phyloP scores from a whole-genome alignment of 306 rosid genomes.

The Lithocarpus polystachyus region DNA sequence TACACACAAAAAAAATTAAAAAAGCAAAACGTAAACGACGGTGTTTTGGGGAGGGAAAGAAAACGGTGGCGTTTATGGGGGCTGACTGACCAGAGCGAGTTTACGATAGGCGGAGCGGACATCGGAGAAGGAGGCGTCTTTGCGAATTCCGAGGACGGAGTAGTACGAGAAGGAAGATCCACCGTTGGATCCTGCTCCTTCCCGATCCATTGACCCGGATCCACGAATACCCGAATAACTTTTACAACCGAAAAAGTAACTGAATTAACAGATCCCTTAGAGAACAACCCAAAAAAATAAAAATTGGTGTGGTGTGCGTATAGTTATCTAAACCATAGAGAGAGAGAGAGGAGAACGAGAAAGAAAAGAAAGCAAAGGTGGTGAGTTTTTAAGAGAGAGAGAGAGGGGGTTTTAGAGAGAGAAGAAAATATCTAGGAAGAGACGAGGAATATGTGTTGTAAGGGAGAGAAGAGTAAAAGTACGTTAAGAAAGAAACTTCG shows the following conservation, averaged over 20 bases:
- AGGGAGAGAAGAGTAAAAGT: constrained; percentile 31
- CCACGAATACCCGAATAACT: neutral
- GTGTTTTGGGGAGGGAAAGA: neutral
- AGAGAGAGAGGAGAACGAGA: neutral
- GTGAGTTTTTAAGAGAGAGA: neutral
- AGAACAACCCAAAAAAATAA: too few species aligned
- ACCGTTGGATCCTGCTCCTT: constrained; percentile 75
- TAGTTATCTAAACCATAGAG: too few species aligned
- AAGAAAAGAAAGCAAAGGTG: constrained; percentile 8
- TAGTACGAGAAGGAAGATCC: constrained; percentile 80
- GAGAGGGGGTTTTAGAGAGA: neutral
- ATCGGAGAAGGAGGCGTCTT: constrained; percentile 84
- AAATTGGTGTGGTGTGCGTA: too few species aligned
- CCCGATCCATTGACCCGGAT: constrained; percentile 59
- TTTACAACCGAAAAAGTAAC: neutral
- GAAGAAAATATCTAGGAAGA: neutral
- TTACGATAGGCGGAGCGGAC: constrained; percentile 84
- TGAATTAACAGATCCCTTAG: too few species aligned
- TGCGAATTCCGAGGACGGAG: constrained; percentile 74
- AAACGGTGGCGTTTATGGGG: constrained; percentile 2
- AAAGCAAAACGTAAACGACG: neutral
- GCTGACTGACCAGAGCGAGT: constrained; percentile 68
- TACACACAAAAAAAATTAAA: neutral
- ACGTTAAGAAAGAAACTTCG: constrained; percentile 44
- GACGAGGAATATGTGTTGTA: neutral